Evolutionary conservation across 495 filamentous ascomycete species (phyloP), one percentile per base, ranked within the genome.

Genomic region (Daldinia loculata): DNA sequence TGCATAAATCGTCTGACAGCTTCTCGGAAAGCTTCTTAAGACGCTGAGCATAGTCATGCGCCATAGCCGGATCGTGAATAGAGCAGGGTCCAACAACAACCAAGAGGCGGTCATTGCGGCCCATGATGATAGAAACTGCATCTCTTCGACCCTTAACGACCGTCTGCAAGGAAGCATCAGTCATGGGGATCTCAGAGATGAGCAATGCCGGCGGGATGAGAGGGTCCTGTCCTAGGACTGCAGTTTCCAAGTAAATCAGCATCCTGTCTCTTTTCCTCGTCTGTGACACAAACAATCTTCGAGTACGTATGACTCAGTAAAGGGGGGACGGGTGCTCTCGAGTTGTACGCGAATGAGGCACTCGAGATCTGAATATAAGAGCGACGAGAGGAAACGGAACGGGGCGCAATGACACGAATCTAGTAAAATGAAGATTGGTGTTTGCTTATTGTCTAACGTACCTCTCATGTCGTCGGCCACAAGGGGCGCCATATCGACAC

Each of bases 21-120:
- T 89, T 90, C 29, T 88, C 84, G 29, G 91, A 85, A 24, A 97
- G 81, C 29, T 84, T 83, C 82, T 93, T 93, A 41, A 99, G 84
- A 41, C 90, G 89, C 30, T 82, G 74, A 71, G 91, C 90, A 81
- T 99, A 99, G 79, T 98, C 95, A 67, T 95, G 85, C 2, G 95
- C 95, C 11, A 88, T 89, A 24, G 84, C 88, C 2, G 95, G 95
- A 80, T 99, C 95, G 84, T 99, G 95, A 77, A 99, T 93, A 51
- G 94, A 98, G 86, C 95, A 99, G 30, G 95, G 95, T 1, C 95
- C 95, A 74, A 95, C 92, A 57, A 99, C 88, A 69, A 98, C 95
- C 65, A 99, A 88, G 6, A 99, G 91, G 55, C 94, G 93, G 84
- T 97, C 93, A 75, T 90, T 89, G 9, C 78, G 80, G 60, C 86